A percentile compares a stretch with the other conserved stretches of the same genome.
phyloP scores from a whole-genome alignment of 306 rosid species.

The Citrullus mucosospermus region DNA sequence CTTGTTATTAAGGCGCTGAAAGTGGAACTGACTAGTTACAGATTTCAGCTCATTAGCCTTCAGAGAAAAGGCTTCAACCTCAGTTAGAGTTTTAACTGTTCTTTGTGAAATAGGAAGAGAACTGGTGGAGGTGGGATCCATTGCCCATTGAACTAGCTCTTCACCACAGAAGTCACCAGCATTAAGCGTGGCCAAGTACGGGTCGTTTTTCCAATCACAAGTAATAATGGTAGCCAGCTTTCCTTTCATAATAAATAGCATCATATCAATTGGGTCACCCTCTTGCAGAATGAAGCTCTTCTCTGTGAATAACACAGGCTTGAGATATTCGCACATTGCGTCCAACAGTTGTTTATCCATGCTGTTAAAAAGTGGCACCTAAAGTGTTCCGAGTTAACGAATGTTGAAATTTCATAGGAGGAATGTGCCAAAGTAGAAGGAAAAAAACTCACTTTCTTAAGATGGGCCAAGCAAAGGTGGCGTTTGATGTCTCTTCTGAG shows the following conservation, averaged over 20 bases:
- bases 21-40: slow-evolving; percentile 58
- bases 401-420: not conserved
- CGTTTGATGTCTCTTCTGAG: slow-evolving; percentile 75
- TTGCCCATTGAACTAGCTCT: slow-evolving; percentile 91
- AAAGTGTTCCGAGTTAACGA: not conserved
- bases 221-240: slow-evolving; percentile 39
- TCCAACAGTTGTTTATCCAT: slow-evolving; percentile 68
- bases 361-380: slow-evolving; percentile 65
- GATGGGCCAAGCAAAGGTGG: slow-evolving; percentile 64
- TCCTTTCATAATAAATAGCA: slow-evolving; percentile 84
- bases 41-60: slow-evolving; percentile 56
- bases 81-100: slow-evolving; percentile 54
- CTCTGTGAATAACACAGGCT: slow-evolving; percentile 61
- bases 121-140: slow-evolving; percentile 40
- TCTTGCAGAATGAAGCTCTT: slow-evolving; percentile 51
- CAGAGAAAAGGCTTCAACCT: slow-evolving; percentile 85
- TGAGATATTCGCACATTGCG: slow-evolving; percentile 62
- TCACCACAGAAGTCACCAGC: slow-evolving; percentile 95
- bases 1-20: slow-evolving; percentile 41
- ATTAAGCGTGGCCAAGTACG: slow-evolving; percentile 35
- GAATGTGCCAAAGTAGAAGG: not conserved
- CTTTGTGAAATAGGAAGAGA: slow-evolving; percentile 66
- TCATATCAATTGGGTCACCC: slow-evolving; percentile 88
- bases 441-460: slow-evolving; percentile 39
- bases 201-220: slow-evolving; percentile 67